Conservation (phyloP, 768 basidiomycete species). For the Tubosaeta sp. region DNA sequence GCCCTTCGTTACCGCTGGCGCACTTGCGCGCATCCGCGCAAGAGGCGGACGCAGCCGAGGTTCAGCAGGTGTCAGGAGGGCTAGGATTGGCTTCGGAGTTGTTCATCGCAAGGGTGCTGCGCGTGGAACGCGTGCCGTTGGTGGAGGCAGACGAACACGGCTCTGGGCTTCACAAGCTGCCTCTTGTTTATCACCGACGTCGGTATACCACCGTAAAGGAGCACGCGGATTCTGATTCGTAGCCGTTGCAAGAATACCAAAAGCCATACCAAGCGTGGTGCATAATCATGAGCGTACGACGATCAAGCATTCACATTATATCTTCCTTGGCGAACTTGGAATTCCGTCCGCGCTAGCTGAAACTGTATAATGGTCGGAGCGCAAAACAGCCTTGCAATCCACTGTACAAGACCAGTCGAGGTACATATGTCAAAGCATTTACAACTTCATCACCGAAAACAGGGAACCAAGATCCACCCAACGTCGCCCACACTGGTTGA, state of each 20-base stretch:
- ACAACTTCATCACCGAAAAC: constrained; percentile 79
- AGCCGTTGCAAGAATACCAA: no score
- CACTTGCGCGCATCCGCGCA: constrained; percentile 33
- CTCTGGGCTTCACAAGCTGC: constrained; percentile 35
- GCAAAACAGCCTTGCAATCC: no score
- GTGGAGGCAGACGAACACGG: constrained; percentile 13
- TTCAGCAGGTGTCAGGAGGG: constrained; percentile 20
- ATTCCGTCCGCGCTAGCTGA: no score
- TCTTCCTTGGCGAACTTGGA: no score
- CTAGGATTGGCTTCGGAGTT: constrained; percentile 56
- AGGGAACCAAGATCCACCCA: constrained; percentile 81
- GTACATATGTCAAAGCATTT: constrained; percentile 6
- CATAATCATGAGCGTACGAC: no score
- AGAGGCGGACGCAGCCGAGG: constrained; percentile 8
- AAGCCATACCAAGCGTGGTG: no score
- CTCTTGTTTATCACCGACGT: constrained; percentile 62
- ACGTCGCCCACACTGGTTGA: constrained; percentile 82
- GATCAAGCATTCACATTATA: no score
- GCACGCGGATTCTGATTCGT: no score
- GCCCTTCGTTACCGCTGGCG: constrained; percentile 56
- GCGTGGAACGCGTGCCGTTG: constrained; percentile 45
- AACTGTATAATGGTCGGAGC: no score
- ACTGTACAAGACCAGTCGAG: no score
- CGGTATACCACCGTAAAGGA: constrained; percentile 50
- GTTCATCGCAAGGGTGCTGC: constrained; percentile 74